These are phyloP conservation scores for Naganishia antarctica DNA, from an alignment of 768 basidiomycete genomes.

Conservation along the genomic window DNA sequence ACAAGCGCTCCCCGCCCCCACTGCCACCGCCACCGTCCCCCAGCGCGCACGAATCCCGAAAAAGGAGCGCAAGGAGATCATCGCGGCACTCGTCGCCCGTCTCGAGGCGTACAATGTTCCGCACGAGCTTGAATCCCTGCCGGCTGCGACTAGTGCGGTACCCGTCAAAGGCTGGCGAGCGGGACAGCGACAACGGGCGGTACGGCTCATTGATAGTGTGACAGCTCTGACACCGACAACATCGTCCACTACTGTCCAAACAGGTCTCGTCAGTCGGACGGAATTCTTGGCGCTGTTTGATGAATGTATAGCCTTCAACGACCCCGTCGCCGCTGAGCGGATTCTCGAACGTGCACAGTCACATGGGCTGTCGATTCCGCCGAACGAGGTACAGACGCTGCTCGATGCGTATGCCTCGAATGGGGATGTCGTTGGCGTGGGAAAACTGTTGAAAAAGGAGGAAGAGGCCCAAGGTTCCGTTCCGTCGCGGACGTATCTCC, in stretches of 20 bases:
- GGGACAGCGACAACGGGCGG: neutral
- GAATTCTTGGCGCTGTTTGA: constrained; percentile 61
- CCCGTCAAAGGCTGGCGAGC: neutral
- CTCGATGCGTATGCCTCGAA: constrained; percentile 17
- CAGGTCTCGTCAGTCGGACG: constrained; percentile 54
- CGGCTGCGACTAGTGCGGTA: neutral
- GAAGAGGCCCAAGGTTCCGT: neutral
- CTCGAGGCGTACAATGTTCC: neutral
- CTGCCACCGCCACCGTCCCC: too few relatives aligned
- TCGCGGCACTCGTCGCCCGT: neutral
- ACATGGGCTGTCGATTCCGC: constrained; percentile 1
- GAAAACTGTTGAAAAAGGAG: neutral
- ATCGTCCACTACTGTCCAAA: neutral
- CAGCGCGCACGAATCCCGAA: neutral
- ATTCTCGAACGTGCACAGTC: constrained; percentile 54
- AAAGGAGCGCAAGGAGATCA: neutral
- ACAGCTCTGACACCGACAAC: neutral
- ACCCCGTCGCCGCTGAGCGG: constrained; percentile 53
- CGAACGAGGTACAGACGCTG: neutral
- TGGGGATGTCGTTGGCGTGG: constrained; percentile 20
- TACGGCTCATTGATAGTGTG: neutral
- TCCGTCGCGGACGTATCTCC: constrained; percentile 52
- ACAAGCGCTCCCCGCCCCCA: too few relatives aligned
- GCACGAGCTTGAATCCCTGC: too few relatives aligned
- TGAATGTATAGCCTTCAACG: constrained; percentile 55